These are phyloP conservation scores for Paxillus ammoniavirescens DNA, from an alignment of 768 basidiomycete genomes.

Conservation along the genomic window DNA sequence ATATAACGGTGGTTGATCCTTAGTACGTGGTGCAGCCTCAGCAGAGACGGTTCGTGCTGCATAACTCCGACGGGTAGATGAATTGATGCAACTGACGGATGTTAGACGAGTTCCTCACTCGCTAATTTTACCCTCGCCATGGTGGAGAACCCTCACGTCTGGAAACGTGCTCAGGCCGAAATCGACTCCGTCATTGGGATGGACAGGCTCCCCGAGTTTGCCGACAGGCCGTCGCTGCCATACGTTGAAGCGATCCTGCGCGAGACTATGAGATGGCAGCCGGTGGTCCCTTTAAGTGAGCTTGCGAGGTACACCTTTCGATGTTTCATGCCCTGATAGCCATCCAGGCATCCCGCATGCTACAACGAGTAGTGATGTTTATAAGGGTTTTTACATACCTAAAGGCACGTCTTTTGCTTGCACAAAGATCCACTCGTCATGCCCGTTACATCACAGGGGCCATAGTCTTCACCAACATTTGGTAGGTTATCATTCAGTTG, in stretches of 20 bases:
- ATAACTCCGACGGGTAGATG: too few species aligned
- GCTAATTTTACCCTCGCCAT: too few species aligned
- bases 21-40: too few species aligned
- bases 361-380: constrained; percentile 7
- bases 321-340: too few species aligned
- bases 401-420: constrained; percentile 3
- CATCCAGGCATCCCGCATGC: constrained; percentile 6
- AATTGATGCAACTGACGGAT: too few species aligned
- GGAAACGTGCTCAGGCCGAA: not conserved
- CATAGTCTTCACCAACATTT: constrained; percentile 3
- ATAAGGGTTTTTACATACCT: constrained; percentile 18
- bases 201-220: constrained; percentile 1
- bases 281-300: not conserved
- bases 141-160: too few species aligned
- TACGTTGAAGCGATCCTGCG: constrained; percentile 9
- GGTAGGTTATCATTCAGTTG: not conserved
- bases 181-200: constrained; percentile 5
- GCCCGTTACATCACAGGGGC: constrained; percentile 1
- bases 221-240: constrained; percentile 6
- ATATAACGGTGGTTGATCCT: too few species aligned
- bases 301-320: too few species aligned
- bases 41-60: too few species aligned
- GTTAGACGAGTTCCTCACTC: too few species aligned
- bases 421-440: not conserved
- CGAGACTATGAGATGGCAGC: constrained; percentile 6